Evolutionary conservation across 345 rosid species (phyloP).

Genomic region (Viola odorata): DNA sequence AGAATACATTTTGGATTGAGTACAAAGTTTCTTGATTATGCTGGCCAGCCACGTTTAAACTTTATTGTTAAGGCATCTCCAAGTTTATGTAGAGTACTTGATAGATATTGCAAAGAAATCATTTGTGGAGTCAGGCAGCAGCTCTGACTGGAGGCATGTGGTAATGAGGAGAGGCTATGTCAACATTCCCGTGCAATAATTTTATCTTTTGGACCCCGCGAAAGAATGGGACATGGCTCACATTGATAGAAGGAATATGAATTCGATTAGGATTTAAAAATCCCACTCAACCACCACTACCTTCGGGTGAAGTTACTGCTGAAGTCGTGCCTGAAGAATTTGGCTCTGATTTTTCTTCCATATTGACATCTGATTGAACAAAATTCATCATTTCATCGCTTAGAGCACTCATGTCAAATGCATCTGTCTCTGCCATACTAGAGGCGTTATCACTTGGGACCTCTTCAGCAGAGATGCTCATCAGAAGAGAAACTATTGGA

Average conservation of each 20-base stretch:
- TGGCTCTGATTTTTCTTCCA: background rate
- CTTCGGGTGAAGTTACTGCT: background rate
- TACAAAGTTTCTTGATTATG: constrained; percentile 41
- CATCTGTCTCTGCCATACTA: background rate
- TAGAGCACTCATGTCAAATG: background rate
- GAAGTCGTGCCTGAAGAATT: background rate
- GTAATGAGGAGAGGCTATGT: constrained; percentile 34
- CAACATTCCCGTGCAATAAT: constrained; percentile 28
- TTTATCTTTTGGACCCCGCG: background rate
- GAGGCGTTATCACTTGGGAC: background rate
- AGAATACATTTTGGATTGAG: constrained; percentile 59
- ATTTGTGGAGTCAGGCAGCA: constrained; percentile 42
- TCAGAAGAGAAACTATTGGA: background rate
- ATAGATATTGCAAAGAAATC: constrained; percentile 37
- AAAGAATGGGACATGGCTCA: background rate
- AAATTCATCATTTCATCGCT: background rate
- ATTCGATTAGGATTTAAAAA: background rate
- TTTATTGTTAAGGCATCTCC: constrained; percentile 59
- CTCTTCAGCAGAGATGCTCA: background rate
- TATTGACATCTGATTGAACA: background rate
- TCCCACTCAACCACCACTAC: background rate
- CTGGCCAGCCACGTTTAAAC: constrained; percentile 57
- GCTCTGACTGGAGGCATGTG: constrained; percentile 61
- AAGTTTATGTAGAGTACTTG: constrained; percentile 47
- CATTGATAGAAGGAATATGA: background rate